Percentiles rank a stretch among this genome's conserved stretches.
These are phyloP conservation scores for Oryza glaberrima DNA, from an alignment of 176 grass and related monocot genomes.

Conservation along the genomic window DNA sequence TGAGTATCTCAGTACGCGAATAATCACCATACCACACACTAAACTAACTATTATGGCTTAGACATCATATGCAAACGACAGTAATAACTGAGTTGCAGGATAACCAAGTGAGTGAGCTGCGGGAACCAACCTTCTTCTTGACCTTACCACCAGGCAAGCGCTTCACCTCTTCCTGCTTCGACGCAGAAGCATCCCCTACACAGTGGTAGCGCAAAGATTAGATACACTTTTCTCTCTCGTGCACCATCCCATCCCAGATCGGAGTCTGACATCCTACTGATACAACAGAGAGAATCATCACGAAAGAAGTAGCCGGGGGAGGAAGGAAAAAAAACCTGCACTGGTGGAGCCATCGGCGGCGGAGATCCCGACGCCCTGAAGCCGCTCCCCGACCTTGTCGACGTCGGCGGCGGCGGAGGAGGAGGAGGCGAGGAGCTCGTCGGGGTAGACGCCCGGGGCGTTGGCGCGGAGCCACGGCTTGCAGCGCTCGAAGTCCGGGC, in stretches of 20 bases:
- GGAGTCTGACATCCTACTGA: background rate
- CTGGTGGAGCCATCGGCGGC: constrained; percentile 43
- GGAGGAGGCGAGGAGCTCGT: constrained; percentile 55
- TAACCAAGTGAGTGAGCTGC: background rate
- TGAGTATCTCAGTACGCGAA: background rate
- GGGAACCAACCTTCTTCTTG: constrained; percentile 84
- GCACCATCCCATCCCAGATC: background rate
- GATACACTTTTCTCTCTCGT: background rate
- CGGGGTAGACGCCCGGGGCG: constrained; percentile 87
- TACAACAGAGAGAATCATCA: background rate
- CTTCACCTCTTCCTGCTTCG: constrained; percentile 83
- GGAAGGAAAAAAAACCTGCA: background rate
- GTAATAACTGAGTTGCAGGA: background rate
- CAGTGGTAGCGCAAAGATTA: background rate
- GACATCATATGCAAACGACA: background rate
- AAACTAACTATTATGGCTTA: background rate
- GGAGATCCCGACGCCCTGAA: constrained; percentile 83
- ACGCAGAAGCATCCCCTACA: constrained; percentile 70
- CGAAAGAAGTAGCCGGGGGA: background rate
- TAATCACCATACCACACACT: background rate
- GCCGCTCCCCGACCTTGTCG: constrained; percentile 70
- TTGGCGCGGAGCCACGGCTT: constrained; percentile 93
- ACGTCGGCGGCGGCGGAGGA: constrained; percentile 63
- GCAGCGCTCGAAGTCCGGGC: constrained; percentile 97
- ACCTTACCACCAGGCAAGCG: constrained; percentile 96